Base-by-base conservation (phyloP, 352 stramenopile genomes). In the Plasmopara halstedii region DNA sequence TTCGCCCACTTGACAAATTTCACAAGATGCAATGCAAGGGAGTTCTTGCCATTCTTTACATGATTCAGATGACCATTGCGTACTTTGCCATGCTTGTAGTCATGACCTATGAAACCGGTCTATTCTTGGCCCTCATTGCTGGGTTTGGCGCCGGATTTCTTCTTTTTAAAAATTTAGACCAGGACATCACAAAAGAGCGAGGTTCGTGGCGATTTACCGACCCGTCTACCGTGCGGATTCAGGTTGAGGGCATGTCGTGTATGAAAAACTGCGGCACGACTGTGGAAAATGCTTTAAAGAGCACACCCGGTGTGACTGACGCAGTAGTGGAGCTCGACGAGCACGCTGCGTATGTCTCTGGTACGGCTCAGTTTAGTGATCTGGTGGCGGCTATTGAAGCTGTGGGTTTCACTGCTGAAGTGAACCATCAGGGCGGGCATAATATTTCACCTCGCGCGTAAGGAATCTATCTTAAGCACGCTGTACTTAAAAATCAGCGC, bases 251-350 rank as follows among this genome's bases (percentile, higher is more conserved):
- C 37, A 96, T 96, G 75, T 97, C 72, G 58, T 97, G 88, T 42
- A 93, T 97, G 76, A 98, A 98, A 46, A 97, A 97, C 66, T 96
- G 92, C 58, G 96, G 95, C 34, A 96, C 50, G 19, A 97, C 88
- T 1, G 87, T 96, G 20, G 64, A 90, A 56, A 84, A 65, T 44
- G 80, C 88, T 23, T 56, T 97, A 49, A 68, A 68, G 31, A 62
- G 57, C 42, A 58, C 46, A 2, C 49, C 67, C 14, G 83, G 85
- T 23, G 87, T 96, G 41, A 73, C 67, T 6, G 67, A 83, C 45
- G 86, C 73, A 33, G 64, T 85, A 29, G 84, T 95, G 23, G 62
- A 78, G 43, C 90, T 91, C 42, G 67, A 78, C 25, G 77, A 93
- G 44, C 59, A 64, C 33, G 77, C 65, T 21, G 82, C 80, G 26